Evolutionary conservation across 1,139 yeast species (phyloP).

Genomic region (Debaryomyces nepalensis): DNA sequence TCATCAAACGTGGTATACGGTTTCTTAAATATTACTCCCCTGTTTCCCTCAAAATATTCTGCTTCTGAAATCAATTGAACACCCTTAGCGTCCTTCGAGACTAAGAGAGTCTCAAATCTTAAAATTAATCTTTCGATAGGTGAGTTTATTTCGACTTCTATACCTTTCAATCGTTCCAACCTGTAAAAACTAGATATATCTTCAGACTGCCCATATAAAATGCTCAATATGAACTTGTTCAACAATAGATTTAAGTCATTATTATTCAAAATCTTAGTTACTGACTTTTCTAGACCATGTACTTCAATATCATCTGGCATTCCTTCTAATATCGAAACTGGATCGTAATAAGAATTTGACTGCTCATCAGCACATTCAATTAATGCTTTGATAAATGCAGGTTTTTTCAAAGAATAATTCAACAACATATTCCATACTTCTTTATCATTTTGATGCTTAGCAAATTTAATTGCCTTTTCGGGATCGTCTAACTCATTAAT

Average conservation of each 20-base stretch:
- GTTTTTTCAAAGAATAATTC: constrained; percentile 71
- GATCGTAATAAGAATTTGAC: constrained; percentile 57
- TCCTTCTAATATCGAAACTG: constrained; percentile 65
- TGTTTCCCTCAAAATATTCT: neutral
- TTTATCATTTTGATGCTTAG: constrained; percentile 68
- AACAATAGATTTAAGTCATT: constrained; percentile 64
- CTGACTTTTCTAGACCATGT: constrained; percentile 64
- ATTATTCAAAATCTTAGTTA: constrained; percentile 66
- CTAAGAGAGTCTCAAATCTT: constrained; percentile 30
- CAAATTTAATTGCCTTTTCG: constrained; percentile 78
- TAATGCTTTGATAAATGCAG: constrained; percentile 73
- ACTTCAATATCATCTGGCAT: constrained; percentile 68
- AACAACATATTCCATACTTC: constrained; percentile 82
- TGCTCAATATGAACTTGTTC: constrained; percentile 61
- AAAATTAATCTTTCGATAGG: neutral
- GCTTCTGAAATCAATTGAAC: constrained; percentile 2
- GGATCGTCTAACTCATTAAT: constrained; percentile 81
- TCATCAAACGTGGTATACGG: constrained; percentile 9
- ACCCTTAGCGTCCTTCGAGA: constrained; percentile 14
- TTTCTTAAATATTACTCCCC: neutral
- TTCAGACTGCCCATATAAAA: constrained; percentile 64
- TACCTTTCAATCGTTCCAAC: constrained; percentile 47
- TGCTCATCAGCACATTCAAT: constrained; percentile 70
- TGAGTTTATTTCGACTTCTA: constrained; percentile 37
- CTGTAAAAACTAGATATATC: constrained; percentile 43